These are phyloP conservation scores for Cytospora mali DNA, from an alignment of 2,329 filamentous ascomycete genomes.

Conservation along the genomic window DNA sequence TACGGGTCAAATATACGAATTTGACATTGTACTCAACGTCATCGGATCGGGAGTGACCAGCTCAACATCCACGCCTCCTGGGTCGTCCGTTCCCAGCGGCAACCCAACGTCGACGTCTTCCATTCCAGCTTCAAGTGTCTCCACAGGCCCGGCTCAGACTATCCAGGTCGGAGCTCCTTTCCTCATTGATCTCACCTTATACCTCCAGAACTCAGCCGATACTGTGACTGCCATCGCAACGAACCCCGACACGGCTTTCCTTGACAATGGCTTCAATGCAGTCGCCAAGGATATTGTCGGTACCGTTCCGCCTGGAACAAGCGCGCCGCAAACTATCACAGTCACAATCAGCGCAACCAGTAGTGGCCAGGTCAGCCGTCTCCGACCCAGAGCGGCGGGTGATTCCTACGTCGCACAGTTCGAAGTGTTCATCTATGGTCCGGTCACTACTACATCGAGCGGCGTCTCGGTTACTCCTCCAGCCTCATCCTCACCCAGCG, in stretches of 20 bases:
- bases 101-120: not conserved
- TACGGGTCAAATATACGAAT: not conserved
- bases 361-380: not conserved
- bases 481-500: not conserved
- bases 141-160: slow-evolving; percentile 3
- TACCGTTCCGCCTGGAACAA: not conserved
- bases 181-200: slow-evolving; percentile 4
- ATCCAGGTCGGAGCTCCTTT: slow-evolving; percentile 2
- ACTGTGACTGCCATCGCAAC: not conserved
- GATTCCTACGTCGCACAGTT: not conserved
- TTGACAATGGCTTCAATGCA: not conserved
- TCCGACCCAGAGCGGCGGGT: slow-evolving; percentile 1
- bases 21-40: not conserved
- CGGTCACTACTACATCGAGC: not conserved
- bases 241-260: slow-evolving; percentile 8
- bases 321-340: not conserved
- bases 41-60: not conserved
- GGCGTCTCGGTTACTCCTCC: not conserved
- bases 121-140: not conserved
- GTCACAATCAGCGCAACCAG: not conserved
- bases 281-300: slow-evolving; percentile 1
- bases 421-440: not conserved
- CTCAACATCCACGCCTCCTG: not conserved
- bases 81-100: not conserved
- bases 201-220: not conserved